Base-by-base conservation (phyloP, 2,329 filamentous ascomycete genomes). In the Cytospora chrysosperma region DNA sequence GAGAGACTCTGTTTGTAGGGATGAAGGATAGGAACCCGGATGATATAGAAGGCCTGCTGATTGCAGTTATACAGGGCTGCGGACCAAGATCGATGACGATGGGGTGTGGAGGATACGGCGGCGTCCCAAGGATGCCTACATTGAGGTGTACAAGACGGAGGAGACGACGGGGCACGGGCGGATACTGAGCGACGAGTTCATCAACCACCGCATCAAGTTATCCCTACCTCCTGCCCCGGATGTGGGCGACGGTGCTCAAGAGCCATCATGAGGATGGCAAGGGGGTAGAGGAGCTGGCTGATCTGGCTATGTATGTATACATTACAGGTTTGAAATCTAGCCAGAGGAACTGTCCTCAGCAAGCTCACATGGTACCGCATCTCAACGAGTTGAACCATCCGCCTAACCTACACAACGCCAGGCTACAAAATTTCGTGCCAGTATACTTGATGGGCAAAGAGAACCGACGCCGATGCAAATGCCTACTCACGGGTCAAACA, bases 21-120 rank as follows among this genome's bases (percentile, higher is more conserved):
- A 7, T 32, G 10, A 17, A 26, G 8, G 19, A 4, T 21, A 0
- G 2, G 24, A 28, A 10, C 2, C 12, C 30, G 10, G 21, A 17
- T 13, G 13, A n/a, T 26, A n/a, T 2, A 21, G 40, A 21, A 21
- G 10, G 6, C 17, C 7, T 19, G 37, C 50, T 63, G 21, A 63
- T 50, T 8, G 1, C 9, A 32, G 15, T 0, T 10, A n/a, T 24
- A 8, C 56, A 92, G 89, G 89, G 80, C 74, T 89, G 72, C 81
- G 86, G 65, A 83, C 83, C 50, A 81, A 80, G 0, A 85, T 88
- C 24, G 85, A 81, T 21, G 89, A 91, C 56, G 84, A 87, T 47
- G 92, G 92, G 0, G 88, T 96, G 2, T 98, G 92, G 90, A 85
- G 88, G 66, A 91, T 99, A 71, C 80, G 85, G 56, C 85, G 92